Evolutionary conservation across 257 asterid species (phyloP).

Genomic region (Solanum raphanifolium): DNA sequence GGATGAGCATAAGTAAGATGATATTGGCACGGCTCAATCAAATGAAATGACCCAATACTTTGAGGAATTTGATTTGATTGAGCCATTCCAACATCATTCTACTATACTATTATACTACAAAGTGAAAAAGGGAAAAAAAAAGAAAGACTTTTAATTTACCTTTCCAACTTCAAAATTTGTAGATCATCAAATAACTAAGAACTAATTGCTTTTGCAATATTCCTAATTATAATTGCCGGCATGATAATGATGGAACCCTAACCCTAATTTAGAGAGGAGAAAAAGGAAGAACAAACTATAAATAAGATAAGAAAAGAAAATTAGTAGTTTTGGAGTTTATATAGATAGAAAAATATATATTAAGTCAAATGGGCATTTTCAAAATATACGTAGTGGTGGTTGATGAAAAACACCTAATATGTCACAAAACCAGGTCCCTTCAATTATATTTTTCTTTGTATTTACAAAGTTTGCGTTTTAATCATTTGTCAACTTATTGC

Average conservation of each 20-base stretch:
- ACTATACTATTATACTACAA: not conserved
- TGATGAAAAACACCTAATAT: not conserved
- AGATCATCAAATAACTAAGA: not conserved
- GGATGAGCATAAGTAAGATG: not conserved
- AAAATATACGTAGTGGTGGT: not conserved
- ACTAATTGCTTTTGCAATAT: not conserved
- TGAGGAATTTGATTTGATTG: conserved; percentile 47
- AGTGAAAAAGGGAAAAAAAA: not conserved
- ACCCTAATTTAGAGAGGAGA: not conserved
- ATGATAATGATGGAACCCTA: not conserved
- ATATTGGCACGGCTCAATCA: conserved; percentile 81
- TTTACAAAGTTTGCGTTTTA: not conserved
- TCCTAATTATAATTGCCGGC: not conserved
- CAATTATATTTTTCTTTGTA: not conserved
- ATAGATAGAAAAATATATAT: not conserved
- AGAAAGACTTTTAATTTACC: not conserved
- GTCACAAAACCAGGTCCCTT: not conserved
- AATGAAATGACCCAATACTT: conserved; percentile 25
- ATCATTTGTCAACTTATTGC: conserved; percentile 1
- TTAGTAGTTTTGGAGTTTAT: not conserved
- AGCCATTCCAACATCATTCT: conserved; percentile 44
- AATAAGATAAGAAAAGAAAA: not conserved
- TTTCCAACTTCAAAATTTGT: not conserved
- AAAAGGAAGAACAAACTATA: not conserved
- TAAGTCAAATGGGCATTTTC: not conserved